Base-by-base conservation (phyloP, 2,329 filamentous ascomycete species). In the Magnaporthiopsis rhizophila region DNA sequence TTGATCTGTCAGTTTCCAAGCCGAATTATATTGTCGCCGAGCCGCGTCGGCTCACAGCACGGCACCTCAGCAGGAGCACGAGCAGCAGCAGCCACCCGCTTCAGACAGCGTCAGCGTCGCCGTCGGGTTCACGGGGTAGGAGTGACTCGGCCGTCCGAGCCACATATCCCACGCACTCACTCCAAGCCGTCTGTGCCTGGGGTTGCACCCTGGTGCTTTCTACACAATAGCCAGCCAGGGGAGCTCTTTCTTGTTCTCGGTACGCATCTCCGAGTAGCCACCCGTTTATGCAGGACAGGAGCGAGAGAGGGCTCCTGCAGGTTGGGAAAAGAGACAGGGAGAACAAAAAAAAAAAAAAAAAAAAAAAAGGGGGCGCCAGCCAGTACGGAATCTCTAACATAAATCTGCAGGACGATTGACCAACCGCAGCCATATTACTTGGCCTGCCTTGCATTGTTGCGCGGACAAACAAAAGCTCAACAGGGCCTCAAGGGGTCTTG, bases 401-500 rank as follows among this genome's bases (percentile, higher is more conserved):
- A 21, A 21, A 21, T 7, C 21, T 7, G n/a, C 21, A 53, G 45
- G 18, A 6, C 45, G n/a, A 53, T 53, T 53, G 45, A 53, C 45
- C 45, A 24, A 53, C n/a, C 21, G 7, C 13, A 11, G 45, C n/a
- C 21, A 21, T n/a, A 53, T n/a, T 21, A 53, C 9, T 53, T 53
- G 45, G 45, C 45, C n/a, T 21, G 13, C 24, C 45, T 53, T 53
- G 45, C 12, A 9, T 36, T 53, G 45, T 53, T 24, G 45, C 8
- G 45, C 45, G 11, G 45, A 53, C 45, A 26, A 26, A 26, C 6
- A n/a, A 21, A 53, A 53, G n/a, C 21, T 53, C 45, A 24, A 21
- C n/a, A 53, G 21, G 21, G 45, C 63, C 36, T 62, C 65, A 64
- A 62, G 56, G 18, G 45, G 9, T 12, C 21, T 50, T n/a, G 45